Conservation (phyloP, 2,329 filamentous ascomycete genomes). For the Mariannaea elegans region DNA sequence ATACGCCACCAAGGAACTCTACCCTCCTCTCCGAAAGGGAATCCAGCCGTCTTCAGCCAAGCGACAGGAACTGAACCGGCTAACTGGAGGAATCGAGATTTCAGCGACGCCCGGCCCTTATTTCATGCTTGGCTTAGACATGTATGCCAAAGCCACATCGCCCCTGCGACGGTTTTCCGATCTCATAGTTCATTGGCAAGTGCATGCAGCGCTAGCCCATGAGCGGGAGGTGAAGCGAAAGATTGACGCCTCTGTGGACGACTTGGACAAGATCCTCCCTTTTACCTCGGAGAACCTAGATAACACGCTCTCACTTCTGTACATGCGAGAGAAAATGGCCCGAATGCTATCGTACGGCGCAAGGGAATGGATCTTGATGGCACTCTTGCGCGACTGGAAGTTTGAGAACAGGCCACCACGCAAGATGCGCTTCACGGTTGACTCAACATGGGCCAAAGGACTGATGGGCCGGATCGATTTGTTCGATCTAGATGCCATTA, state of each 20-base stretch:
- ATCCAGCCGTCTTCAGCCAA: constrained; percentile 46
- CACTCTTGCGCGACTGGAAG: constrained; percentile 67
- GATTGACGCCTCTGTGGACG: constrained; percentile 39
- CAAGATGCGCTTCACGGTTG: constrained; percentile 59
- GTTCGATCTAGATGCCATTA: constrained; percentile 56
- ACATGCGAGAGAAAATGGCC: constrained; percentile 62
- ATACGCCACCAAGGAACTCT: constrained; percentile 47
- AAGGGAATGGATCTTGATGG: constrained; percentile 66
- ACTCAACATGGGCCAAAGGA: constrained; percentile 45
- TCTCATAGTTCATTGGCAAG: constrained; percentile 72
- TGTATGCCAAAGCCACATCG: constrained; percentile 71
- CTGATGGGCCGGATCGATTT: constrained; percentile 58
- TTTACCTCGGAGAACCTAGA: constrained; percentile 54
- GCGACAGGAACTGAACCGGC: constrained; percentile 38
- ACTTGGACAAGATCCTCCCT: constrained; percentile 53
- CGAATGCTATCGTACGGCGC: constrained; percentile 54
- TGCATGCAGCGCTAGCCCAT: constrained; percentile 64
- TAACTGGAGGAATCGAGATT: constrained; percentile 60
- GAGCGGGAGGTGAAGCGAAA: constrained; percentile 48
- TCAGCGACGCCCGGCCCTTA: constrained; percentile 63
- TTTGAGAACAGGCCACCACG: constrained; percentile 60
- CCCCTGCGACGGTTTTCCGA: constrained; percentile 73
- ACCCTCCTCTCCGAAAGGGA: constrained; percentile 43
- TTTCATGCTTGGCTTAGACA: constrained; percentile 65
- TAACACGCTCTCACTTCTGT: constrained; percentile 58